Evolutionary conservation across 1,139 yeast genomes (phyloP).

Genomic region (Pichia sp.): DNA sequence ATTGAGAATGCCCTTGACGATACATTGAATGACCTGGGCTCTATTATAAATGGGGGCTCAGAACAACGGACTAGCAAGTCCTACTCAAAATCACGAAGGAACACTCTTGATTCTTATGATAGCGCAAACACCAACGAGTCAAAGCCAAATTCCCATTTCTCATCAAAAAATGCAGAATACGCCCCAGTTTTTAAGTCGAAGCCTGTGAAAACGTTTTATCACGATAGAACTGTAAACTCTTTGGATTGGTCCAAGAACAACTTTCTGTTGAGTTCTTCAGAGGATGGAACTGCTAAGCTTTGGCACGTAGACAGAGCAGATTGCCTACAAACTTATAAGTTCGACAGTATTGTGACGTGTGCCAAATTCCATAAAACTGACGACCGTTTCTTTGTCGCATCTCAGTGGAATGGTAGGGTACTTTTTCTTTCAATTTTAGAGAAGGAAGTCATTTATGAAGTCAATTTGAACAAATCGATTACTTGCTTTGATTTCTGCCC

Average conservation of each 20-base stretch:
- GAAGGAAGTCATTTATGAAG: conserved; percentile 48
- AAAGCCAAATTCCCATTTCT: background rate
- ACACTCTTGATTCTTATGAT: conserved; percentile 8
- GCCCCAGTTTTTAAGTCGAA: conserved; percentile 80
- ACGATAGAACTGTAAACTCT: conserved; percentile 62
- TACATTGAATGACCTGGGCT: conserved; percentile 15
- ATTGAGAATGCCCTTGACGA: conserved; percentile 12
- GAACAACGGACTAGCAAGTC: conserved; percentile 1
- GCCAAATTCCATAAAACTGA: conserved; percentile 82
- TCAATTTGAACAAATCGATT: conserved; percentile 42
- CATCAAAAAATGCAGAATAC: conserved; percentile 27
- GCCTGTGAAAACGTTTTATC: conserved; percentile 60
- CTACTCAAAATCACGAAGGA: conserved; percentile 10
- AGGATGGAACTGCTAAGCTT: conserved; percentile 76
- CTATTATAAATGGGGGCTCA: conserved; percentile 14
- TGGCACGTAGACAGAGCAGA: conserved; percentile 77
- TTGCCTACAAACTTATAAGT: conserved; percentile 63
- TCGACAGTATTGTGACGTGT: conserved; percentile 79
- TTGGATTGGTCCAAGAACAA: conserved; percentile 88
- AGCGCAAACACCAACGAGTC: background rate
- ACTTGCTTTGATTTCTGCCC: conserved; percentile 73
- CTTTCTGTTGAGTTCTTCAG: conserved; percentile 74
- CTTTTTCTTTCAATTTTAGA: conserved; percentile 85
- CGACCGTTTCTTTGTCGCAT: conserved; percentile 82
- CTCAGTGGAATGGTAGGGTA: conserved; percentile 75